A percentile compares a stretch with the other conserved stretches of the same genome.
phyloP scores from a whole-genome alignment of 2,329 filamentous ascomycete species.

The Neocatenulostroma microsporum region DNA sequence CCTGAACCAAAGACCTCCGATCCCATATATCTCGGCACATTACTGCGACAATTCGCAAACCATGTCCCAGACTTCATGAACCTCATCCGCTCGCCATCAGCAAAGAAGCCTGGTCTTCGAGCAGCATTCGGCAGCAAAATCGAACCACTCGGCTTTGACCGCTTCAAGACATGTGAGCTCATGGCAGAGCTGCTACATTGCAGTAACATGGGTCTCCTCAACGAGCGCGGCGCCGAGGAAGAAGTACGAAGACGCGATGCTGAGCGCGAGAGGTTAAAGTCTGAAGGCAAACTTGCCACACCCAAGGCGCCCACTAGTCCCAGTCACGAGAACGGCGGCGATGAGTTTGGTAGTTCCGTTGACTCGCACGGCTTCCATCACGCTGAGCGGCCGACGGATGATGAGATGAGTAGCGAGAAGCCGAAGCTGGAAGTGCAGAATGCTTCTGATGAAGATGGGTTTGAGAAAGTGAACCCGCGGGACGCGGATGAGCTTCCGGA shows the following conservation, averaged over 20 bases:
- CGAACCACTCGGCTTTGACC: slow-evolving; percentile 89
- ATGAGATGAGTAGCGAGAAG: slow-evolving; percentile 50
- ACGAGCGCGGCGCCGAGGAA: slow-evolving; percentile 82
- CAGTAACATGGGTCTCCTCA: slow-evolving; percentile 95
- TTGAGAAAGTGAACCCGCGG: slow-evolving; percentile 72
- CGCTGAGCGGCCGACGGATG: slow-evolving; percentile 37
- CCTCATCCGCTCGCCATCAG: slow-evolving; percentile 70
- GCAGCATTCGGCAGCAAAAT: slow-evolving; percentile 88
- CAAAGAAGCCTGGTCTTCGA: slow-evolving; percentile 65
- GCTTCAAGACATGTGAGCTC: slow-evolving; percentile 97
- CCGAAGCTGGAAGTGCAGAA: slow-evolving; percentile 72
- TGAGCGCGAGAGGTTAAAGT: slow-evolving; percentile 71
- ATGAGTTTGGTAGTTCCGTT: slow-evolving; percentile 45
- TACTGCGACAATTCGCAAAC: slow-evolving; percentile 80
- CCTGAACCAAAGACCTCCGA: slow-evolving; percentile 76
- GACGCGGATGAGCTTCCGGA: slow-evolving; percentile 50
- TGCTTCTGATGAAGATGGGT: slow-evolving; percentile 79
- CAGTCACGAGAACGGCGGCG: slow-evolving; percentile 36
- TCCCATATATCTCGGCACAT: slow-evolving; percentile 88
- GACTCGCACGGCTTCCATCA: slow-evolving; percentile 47
- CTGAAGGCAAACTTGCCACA: slow-evolving; percentile 64
- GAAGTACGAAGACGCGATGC: slow-evolving; percentile 71
- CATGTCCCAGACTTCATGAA: slow-evolving; percentile 92
- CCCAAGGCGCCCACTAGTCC: slow-evolving; percentile 51
- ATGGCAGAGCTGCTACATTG: slow-evolving; percentile 98